Percentiles rank a stretch among this genome's conserved stretches.
Conservation (phyloP, 768 basidiomycete species). For the Hydnum rufescens region DNA sequence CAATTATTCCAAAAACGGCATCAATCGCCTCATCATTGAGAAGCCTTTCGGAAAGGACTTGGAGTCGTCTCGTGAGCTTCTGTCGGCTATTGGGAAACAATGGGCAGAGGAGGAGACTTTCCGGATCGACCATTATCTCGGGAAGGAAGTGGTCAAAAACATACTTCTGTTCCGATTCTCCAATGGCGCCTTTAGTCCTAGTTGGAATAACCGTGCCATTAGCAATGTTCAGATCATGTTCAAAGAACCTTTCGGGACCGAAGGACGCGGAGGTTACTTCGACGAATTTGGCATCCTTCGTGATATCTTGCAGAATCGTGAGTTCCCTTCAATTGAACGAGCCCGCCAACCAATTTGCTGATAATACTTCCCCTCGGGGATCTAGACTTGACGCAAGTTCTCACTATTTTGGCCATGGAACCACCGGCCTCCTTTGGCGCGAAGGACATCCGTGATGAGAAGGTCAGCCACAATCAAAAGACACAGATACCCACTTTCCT, state of each 20-base stretch:
- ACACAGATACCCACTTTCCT: background rate
- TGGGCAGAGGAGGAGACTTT: slow-evolving; percentile 97
- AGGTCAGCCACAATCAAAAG: slow-evolving; percentile 42
- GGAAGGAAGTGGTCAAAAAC: slow-evolving; percentile 99
- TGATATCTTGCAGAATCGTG: slow-evolving; percentile 94
- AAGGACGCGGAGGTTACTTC: slow-evolving; percentile 99
- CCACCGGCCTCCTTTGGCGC: slow-evolving; percentile 92
- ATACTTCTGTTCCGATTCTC: slow-evolving; percentile 88
- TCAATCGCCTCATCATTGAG: slow-evolving; percentile 90
- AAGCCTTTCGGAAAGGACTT: slow-evolving; percentile 97
- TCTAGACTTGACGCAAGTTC: slow-evolving; percentile 80
- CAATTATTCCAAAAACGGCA: slow-evolving; percentile 52
- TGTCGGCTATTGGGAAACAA: slow-evolving; percentile 57
- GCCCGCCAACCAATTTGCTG: background rate
- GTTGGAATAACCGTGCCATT: slow-evolving; percentile 93
- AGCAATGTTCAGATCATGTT: slow-evolving; percentile 97
- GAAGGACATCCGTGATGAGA: slow-evolving; percentile 97
- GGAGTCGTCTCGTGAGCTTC: slow-evolving; percentile 60
- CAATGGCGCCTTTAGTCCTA: slow-evolving; percentile 71
- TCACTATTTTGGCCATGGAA: slow-evolving; percentile 94
- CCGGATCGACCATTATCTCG: slow-evolving; percentile 98
- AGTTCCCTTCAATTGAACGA: too few species aligned
- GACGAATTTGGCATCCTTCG: slow-evolving; percentile 99
- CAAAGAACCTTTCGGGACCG: slow-evolving; percentile 98
- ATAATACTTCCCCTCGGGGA: slow-evolving; percentile 9